Evolutionary conservation across 2,329 filamentous ascomycete genomes (phyloP).

Genomic region (Hypomyces perniciosus): DNA sequence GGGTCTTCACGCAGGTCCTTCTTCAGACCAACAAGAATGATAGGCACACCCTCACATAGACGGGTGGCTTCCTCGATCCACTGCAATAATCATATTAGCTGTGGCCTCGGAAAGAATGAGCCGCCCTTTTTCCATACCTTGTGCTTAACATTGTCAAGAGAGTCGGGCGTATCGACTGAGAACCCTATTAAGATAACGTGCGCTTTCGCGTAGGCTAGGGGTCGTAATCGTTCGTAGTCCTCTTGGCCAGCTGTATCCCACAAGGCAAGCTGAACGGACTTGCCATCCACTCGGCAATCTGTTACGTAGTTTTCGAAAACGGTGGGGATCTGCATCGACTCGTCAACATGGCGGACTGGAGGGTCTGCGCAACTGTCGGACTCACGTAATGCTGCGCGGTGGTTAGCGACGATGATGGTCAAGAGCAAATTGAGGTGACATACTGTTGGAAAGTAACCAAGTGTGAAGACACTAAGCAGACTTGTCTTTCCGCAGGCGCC

Average conservation of each 20-base stretch:
- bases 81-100: constrained; percentile 37
- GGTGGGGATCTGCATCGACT: constrained; percentile 63
- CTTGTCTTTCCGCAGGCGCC: constrained; percentile 98
- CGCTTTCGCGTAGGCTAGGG: constrained; percentile 92
- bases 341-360: constrained; percentile 18
- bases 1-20: constrained; percentile 96
- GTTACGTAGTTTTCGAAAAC: constrained; percentile 99
- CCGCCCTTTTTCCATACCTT: constrained; percentile 52
- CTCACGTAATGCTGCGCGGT: constrained; percentile 53
- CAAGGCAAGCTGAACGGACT: constrained; percentile 93
- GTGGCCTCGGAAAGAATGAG: background rate
- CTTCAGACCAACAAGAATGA: constrained; percentile 93
- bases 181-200: constrained; percentile 97
- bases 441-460: constrained; percentile 97
- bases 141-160: constrained; percentile 94
- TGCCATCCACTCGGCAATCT: constrained; percentile 95
- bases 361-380: constrained; percentile 13
- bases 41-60: constrained; percentile 83
- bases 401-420: constrained; percentile 23
- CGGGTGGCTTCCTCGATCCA: constrained; percentile 97
- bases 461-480: constrained; percentile 92
- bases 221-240: constrained; percentile 93
- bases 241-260: constrained; percentile 99
- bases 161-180: constrained; percentile 90
- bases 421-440: constrained; percentile 33